These are phyloP conservation scores for Fraxinus pennsylvanica DNA, from an alignment of 257 asterid species.

Conservation along the genomic window DNA sequence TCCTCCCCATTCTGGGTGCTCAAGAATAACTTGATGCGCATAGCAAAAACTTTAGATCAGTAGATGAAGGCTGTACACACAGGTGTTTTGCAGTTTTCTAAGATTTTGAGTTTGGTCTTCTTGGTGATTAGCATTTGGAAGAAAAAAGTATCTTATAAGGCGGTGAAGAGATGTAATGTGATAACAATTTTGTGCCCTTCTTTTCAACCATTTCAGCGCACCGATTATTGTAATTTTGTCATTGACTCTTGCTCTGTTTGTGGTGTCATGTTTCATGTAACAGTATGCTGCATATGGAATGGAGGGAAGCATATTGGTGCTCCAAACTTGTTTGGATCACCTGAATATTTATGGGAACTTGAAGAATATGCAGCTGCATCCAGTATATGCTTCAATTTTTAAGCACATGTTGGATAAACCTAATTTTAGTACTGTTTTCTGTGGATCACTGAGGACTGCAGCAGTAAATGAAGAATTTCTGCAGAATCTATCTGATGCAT, in stretches of 20 bases:
- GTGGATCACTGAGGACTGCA: slow-evolving; percentile 58
- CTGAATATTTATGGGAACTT: slow-evolving; percentile 56
- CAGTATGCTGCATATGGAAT: slow-evolving; percentile 67
- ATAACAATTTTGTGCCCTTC: neutral
- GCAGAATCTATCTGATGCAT: slow-evolving; percentile 60
- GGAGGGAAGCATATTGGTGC: slow-evolving; percentile 81
- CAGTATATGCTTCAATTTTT: slow-evolving; percentile 65
- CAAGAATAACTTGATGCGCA: neutral
- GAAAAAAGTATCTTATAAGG: neutral
- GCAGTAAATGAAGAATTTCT: slow-evolving; percentile 68
- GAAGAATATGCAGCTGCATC: slow-evolving; percentile 61
- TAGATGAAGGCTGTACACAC: neutral
- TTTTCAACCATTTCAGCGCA: neutral
- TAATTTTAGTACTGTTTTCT: slow-evolving; percentile 70
- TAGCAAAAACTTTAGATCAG: neutral
- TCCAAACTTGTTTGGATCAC: slow-evolving; percentile 69
- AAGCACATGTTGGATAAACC: slow-evolving; percentile 74
- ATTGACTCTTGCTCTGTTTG: neutral
- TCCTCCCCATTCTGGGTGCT: neutral
- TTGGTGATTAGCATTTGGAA: neutral
- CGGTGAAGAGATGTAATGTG: neutral
- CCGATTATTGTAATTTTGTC: slow-evolving; percentile 4
- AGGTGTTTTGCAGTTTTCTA: neutral
- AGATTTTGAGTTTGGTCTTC: neutral
- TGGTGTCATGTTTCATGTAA: slow-evolving; percentile 27